Base-by-base conservation (phyloP, 345 rosid genomes). In the Murraya paniculata region DNA sequence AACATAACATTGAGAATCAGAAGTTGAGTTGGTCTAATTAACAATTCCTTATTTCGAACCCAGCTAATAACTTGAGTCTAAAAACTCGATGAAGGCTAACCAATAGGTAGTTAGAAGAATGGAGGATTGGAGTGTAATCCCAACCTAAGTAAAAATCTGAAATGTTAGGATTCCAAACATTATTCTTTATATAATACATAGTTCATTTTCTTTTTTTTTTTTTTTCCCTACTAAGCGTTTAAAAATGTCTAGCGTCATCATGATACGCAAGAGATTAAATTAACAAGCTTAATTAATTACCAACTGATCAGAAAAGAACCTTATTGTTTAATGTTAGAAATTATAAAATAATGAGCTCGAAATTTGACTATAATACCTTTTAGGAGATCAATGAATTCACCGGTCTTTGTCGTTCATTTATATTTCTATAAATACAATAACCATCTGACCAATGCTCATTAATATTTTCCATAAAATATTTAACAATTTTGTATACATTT, bases 41-140 rank as follows among this genome's bases (percentile, higher is more conserved):
- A 38, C 0, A 38, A 38, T 38, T 7, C 39, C 7, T 0, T 1
- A 36, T 36, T 9, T 0, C 0, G 7, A 36, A 36, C 2, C 9
- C 7, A 36, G 2, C 1, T 1, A 36, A 7, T 36, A 7, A 9
- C 39, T 36, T 36, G 45, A 39, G 45, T 2, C 2, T 39, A 0
- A 4, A 39, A 9, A 39, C 45, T 8, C 45, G 11, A 39, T 4
- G 9, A 9, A 39, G 1, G 9, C 45, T 9, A 39, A 39, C 2
- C 2, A 39, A 39, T 9, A 39, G 45, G 0, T 0, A 39, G 11
- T 8, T 39, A 8, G 0, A 39, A 3, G 45, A 2, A 39, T 39
- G 2, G 45, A 0, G 3, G 3, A 3, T 2, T 39, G 2, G 0
- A 39, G 13, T 39, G 3, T 39, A 39, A 2, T 3, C 45, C 3